Evolutionary conservation across 441 rosid genomes (phyloP), one percentile per base, ranked within the genome.

Genomic region (Pelargonium cotyledonis): DNA sequence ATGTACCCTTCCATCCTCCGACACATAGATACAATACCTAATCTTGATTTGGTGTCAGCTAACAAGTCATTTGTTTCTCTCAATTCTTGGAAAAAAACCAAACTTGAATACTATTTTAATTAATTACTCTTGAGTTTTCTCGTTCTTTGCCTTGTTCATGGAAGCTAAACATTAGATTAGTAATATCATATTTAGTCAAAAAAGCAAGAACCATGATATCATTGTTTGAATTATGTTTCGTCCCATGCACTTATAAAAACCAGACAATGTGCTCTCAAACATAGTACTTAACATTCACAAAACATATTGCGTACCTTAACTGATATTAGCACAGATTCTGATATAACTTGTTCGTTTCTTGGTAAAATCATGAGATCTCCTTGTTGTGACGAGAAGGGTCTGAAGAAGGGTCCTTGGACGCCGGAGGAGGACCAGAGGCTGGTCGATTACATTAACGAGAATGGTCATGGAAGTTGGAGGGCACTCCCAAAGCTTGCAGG

Each of bases 401-500:
- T 79, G 72, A 82, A 75, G 79, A 82, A 77, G 49, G 85, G 85
- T 49, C 81, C 85, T 2, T 82, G 85, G 83, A 75, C 80, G 35
- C 75, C 71, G 0, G 80, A 79, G 71, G 85, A 79, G 60, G 85
- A 82, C 57, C 68, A 70, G 70, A 75, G 69, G 65, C 73, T 82
- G 35, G 44, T 61, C 7, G 83, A 82, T 51, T 74, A 15, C 71
- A 80, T 82, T 1, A 65, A 67, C 35, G 64, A 58, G 44, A 65
- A 77, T 31, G 85, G 83, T 35, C 69, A 58, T 38, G 85, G 81
- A 65, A 77, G 75, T 8, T 82, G 85, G 85, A 79, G 71, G 19
- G 65, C 76, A 29, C 80, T 82, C 46, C 81, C 83, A 0, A 77
- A 68, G 70, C 69, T 63, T 44, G 85, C 85, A 10, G 85, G 85